These are phyloP conservation scores for Ustilago esculenta DNA, from an alignment of 1,284 basidiomycete genomes.

Conservation along the genomic window DNA sequence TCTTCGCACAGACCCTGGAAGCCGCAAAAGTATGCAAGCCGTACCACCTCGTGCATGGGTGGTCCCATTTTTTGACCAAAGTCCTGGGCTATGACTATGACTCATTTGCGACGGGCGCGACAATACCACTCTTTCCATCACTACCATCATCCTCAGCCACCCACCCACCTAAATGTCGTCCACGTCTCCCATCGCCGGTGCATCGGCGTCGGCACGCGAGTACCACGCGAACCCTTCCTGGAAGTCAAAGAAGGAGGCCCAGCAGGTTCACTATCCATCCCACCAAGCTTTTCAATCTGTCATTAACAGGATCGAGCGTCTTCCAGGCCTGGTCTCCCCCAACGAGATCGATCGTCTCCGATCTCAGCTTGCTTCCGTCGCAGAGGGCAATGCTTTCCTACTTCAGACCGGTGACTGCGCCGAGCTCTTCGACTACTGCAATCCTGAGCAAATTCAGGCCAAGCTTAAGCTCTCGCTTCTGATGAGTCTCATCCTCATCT, in stretches of 20 bases:
- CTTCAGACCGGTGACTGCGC: constrained; percentile 97
- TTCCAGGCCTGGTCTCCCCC: constrained; percentile 64
- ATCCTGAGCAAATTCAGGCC: constrained; percentile 90
- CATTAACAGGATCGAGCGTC: constrained; percentile 43
- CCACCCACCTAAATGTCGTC: constrained; percentile 14
- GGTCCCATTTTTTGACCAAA: no score
- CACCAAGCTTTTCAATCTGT: constrained; percentile 46
- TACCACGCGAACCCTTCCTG: constrained; percentile 55
- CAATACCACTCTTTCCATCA: no score
- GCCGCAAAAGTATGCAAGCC: no score
- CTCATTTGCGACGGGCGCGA: no score
- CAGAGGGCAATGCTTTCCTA: constrained; percentile 76
- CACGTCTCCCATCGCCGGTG: background rate
- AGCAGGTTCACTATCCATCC: constrained; percentile 61
- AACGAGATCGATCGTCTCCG: constrained; percentile 61
- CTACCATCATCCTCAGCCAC: background rate
- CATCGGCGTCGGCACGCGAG: constrained; percentile 21
- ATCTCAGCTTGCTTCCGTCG: constrained; percentile 56
- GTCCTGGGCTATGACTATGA: no score
- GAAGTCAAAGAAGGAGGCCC: constrained; percentile 58
- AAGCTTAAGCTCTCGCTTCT: constrained; percentile 94
- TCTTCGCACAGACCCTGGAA: constrained; percentile 32
- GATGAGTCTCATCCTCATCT: constrained; percentile 92
- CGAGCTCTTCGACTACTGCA: constrained; percentile 71
- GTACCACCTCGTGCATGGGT: no score